Evolutionary conservation across 805 yeast genomes (phyloP).

Genomic region (Candida ficus): DNA sequence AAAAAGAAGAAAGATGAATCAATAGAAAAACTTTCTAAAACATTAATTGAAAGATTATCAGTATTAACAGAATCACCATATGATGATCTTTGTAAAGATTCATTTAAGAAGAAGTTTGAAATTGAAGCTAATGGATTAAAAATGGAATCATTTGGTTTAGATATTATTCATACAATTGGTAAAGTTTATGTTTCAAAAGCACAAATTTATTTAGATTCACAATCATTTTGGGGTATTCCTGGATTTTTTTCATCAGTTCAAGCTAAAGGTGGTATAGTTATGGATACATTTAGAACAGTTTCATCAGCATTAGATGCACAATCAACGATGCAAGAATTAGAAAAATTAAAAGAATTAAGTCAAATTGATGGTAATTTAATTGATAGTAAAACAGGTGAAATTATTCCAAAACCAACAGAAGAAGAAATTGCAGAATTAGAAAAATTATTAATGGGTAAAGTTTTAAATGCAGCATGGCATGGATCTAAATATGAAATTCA

Average conservation of each 20-base stretch:
- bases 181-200: constrained; percentile 62
- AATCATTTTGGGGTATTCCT: constrained; percentile 57
- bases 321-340: constrained; percentile 66
- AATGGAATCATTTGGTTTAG: constrained; percentile 82
- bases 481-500: constrained; percentile 77
- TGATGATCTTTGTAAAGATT: constrained; percentile 53
- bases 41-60: constrained; percentile 49
- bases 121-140: constrained; percentile 82
- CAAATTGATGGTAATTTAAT: constrained; percentile 33
- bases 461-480: constrained; percentile 80
- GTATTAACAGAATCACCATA: constrained; percentile 58
- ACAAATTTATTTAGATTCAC: constrained; percentile 59
- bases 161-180: constrained; percentile 73
- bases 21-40: constrained; percentile 55
- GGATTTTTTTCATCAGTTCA: constrained; percentile 70
- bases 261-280: constrained; percentile 68
- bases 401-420: constrained; percentile 50
- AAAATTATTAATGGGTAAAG: constrained; percentile 71
- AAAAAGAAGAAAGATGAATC: constrained; percentile 58
- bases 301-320: constrained; percentile 77
- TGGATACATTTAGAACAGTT: constrained; percentile 66
- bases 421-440: constrained; percentile 70
- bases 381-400: constrained; percentile 45
- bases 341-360: constrained; percentile 56
- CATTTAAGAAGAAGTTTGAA: constrained; percentile 59